These are phyloP conservation scores for Phialophora verrucosa DNA, from an alignment of 2,329 filamentous ascomycete species.

Conservation along the genomic window DNA sequence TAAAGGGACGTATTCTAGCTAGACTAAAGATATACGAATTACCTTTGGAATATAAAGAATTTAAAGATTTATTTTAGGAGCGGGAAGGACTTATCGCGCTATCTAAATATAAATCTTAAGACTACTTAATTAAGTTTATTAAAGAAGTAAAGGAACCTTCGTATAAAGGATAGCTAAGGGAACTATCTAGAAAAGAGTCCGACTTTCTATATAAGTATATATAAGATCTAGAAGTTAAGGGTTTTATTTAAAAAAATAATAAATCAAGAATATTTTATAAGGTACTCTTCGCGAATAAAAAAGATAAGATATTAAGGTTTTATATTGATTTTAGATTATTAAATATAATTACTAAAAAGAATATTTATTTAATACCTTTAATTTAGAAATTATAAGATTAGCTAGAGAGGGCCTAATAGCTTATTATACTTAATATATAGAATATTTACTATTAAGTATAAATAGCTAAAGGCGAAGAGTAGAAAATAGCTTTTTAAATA, in stretches of 20 bases:
- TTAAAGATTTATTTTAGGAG: not conserved
- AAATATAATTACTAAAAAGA: not conserved
- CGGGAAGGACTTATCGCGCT: not conserved
- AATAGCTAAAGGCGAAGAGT: slow-evolving; percentile 35
- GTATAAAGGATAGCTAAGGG: no score
- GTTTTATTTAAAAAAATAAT: no score
- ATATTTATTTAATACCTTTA: not conserved
- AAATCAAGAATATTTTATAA: no score
- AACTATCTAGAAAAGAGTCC: no score
- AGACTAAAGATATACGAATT: not conserved
- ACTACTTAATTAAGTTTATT: not conserved
- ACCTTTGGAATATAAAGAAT: not conserved
- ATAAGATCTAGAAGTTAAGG: no score
- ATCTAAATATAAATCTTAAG: not conserved
- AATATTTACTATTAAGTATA: slow-evolving; percentile 27
- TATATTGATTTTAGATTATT: not conserved
- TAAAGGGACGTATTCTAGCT: no score
- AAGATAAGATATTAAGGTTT: not conserved
- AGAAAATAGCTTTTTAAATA: slow-evolving; percentile 34
- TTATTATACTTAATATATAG: not conserved
- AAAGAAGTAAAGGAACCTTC: not conserved
- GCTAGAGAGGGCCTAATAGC: not conserved
- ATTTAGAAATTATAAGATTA: not conserved
- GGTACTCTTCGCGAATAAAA: no score
- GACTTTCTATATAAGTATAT: no score